Base-by-base conservation (phyloP, 202 grass and related monocot species). In the Schoenoplectus tabernaemontani region DNA sequence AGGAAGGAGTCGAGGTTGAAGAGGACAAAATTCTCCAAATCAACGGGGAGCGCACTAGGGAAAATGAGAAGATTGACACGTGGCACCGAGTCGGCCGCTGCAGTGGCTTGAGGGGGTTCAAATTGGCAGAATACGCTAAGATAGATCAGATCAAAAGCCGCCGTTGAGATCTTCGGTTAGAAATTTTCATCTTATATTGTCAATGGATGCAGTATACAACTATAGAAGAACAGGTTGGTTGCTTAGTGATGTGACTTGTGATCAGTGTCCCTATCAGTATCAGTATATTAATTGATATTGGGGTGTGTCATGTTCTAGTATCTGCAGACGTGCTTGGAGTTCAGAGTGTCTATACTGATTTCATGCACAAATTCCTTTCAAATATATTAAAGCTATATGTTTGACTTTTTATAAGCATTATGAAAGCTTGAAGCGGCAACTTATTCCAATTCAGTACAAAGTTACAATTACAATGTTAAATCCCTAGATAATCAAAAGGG, bases 1-100 rank as follows among this genome's bases (percentile, higher is more conserved):
- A 58, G n/a, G 59, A 90, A 74, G 84, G 81, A 51, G n/a, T n/a
- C 48, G 15, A 51, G 59, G 59, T 63, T 33, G 20, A 63, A 63
- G 59, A 63, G 59, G 59, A 22, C 24, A 63, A 63, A 3, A 63
- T 63, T 10, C 59, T 63, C 59, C 20, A 63, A 22, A 63, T 63
- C 22, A 64, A 1, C 13, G 9, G 24, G 4, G n/a, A 64, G 5
- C 60, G 60, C 19, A 64, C 4, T 13, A 64, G 32, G 60, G 60
- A 64, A 34, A 64, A 32, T 64, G 60, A 64, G 60, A 64, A 64
- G 60, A 51, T 15, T 51, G 48, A 51, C 15, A 51, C 48, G 48
- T 51, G 48, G 48, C 48, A 64, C 32, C 23, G 60, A 1, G 60
- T 64, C 2, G 60, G 33, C 23, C 23, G 60, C 10, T 32, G 60